Percentiles rank a stretch among this genome's conserved stretches.
Conservation (phyloP, 192 early-diverging fungal genomes). For the Thoreauomyces humboldtii region DNA sequence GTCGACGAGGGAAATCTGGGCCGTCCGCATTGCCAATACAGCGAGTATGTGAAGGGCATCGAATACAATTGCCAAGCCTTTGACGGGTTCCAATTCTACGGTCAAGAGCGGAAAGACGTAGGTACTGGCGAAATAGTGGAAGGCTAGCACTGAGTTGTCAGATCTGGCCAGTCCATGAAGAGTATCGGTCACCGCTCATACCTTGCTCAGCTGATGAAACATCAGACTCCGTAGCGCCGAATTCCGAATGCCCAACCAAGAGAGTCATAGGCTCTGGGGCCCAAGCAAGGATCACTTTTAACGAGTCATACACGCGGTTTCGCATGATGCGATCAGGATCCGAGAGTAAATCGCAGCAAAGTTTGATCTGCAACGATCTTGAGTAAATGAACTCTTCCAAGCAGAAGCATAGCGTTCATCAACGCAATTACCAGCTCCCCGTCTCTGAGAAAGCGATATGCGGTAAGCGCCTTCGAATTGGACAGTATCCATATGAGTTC, state of each 20-base stretch:
- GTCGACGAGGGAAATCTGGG: background rate
- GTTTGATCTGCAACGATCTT: background rate
- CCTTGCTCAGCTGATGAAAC: too few species aligned
- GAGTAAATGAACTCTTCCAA: too few species aligned
- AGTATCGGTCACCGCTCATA: too few species aligned
- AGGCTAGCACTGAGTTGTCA: too few species aligned
- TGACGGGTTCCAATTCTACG: too few species aligned
- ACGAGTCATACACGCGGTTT: conserved; percentile 5
- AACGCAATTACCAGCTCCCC: conserved; percentile 1
- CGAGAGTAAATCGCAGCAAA: background rate
- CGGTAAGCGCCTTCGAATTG: background rate
- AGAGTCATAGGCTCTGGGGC: conserved; percentile 1
- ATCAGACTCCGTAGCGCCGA: too few species aligned
- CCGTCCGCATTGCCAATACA: background rate
- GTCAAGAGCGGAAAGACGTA: too few species aligned
- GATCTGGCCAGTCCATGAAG: too few species aligned
- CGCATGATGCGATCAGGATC: conserved; percentile 14
- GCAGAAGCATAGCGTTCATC: background rate
- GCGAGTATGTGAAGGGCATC: conserved; percentile 2
- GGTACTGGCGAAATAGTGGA: too few species aligned
- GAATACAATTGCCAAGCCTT: too few species aligned
- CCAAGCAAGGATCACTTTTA: conserved; percentile 14
- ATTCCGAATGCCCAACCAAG: background rate
- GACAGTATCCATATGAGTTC: conserved; percentile 14
- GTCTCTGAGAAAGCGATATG: conserved; percentile 3